phyloP scores from a whole-genome alignment of 371 early-diverging fungal genomes.

The Blakeslea trispora region DNA sequence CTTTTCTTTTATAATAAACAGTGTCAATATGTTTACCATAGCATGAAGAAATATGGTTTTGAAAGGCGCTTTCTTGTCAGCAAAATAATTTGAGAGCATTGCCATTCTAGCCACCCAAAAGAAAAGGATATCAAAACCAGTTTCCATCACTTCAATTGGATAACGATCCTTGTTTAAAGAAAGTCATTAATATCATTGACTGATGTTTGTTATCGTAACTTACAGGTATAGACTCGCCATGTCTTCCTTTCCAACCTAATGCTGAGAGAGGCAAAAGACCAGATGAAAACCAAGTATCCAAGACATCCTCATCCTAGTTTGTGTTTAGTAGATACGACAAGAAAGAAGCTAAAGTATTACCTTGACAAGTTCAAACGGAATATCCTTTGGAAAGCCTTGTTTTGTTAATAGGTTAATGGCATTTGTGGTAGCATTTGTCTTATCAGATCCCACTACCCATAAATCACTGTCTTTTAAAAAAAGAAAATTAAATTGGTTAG shows the following conservation, averaged over 20 bases:
- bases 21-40: constrained; percentile 54
- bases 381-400: constrained; percentile 29
- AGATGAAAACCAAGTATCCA: constrained; percentile 99
- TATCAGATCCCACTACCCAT: constrained; percentile 76
- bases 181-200: background rate
- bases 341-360: constrained; percentile 27
- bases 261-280: constrained; percentile 96
- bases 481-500: constrained; percentile 2
- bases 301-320: constrained; percentile 93
- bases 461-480: constrained; percentile 33
- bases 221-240: constrained; percentile 37
- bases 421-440: constrained; percentile 60
- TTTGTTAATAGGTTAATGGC: constrained; percentile 41
- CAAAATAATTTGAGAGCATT: constrained; percentile 93
- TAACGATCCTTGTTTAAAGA: constrained; percentile 52
- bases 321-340: no score
- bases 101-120: constrained; percentile 99
- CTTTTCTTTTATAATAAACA: background rate
- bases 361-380: constrained; percentile 35
- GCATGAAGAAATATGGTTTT: constrained; percentile 78
- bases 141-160: constrained; percentile 94
- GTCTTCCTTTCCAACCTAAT: constrained; percentile 63
- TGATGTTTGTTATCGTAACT: background rate
- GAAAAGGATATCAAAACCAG: constrained; percentile 99
- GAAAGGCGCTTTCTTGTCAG: constrained; percentile 81